A percentile compares a stretch with the other conserved stretches of the same genome.
phyloP scores from a whole-genome alignment of 805 yeast species.

The Wickerhamiella brachini region DNA sequence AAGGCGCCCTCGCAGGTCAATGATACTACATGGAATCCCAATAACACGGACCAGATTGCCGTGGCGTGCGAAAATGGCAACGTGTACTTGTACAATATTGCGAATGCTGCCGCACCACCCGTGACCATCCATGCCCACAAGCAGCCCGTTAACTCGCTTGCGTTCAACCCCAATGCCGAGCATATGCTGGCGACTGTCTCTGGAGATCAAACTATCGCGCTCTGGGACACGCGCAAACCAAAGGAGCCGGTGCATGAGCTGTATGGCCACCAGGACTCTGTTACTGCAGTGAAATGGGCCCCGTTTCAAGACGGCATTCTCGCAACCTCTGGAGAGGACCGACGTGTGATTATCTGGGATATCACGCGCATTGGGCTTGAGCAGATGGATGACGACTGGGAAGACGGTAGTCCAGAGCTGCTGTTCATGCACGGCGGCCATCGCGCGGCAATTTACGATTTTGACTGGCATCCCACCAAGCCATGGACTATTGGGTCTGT shows the following conservation, averaged over 20 bases:
- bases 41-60: slow-evolving; percentile 37
- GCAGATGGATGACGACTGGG: slow-evolving; percentile 75
- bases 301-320: slow-evolving; percentile 64
- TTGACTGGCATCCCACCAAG: slow-evolving; percentile 48
- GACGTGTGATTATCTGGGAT: slow-evolving; percentile 75
- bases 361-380: slow-evolving; percentile 67
- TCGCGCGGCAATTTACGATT: slow-evolving; percentile 42
- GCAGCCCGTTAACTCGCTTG: slow-evolving; percentile 52
- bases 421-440: slow-evolving; percentile 92
- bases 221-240: slow-evolving; percentile 61
- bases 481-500: slow-evolving; percentile 45
- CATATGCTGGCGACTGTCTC: slow-evolving; percentile 60
- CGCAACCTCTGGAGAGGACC: slow-evolving; percentile 52
- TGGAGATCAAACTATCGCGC: slow-evolving; percentile 49
- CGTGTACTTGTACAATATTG: slow-evolving; percentile 43
- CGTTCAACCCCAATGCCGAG: slow-evolving; percentile 42
- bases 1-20: slow-evolving; percentile 38
- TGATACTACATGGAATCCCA: slow-evolving; percentile 50
- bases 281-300: slow-evolving; percentile 64
- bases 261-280: slow-evolving; percentile 59
- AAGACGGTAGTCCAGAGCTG: slow-evolving; percentile 80
- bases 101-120: neutral
- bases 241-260: slow-evolving; percentile 48
- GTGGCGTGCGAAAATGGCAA: slow-evolving; percentile 59
- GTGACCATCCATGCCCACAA: slow-evolving; percentile 32